phyloP scores from a whole-genome alignment of 371 early-diverging fungal genomes.

The Apophysomyces elegans region DNA sequence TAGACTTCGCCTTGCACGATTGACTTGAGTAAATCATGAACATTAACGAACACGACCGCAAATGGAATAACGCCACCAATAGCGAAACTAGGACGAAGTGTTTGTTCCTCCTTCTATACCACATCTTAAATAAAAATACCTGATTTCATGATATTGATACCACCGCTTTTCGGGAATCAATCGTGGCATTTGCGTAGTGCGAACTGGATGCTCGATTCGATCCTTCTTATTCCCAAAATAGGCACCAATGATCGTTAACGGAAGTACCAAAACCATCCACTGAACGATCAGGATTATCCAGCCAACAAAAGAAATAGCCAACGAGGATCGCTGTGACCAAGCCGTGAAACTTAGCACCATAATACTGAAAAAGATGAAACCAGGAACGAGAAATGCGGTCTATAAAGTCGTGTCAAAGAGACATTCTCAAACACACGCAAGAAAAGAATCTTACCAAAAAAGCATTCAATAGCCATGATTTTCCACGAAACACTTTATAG shows the following conservation, averaged over 20 bases:
- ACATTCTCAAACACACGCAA: not conserved
- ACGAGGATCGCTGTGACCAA: conserved; percentile 47
- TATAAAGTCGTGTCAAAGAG: conserved; percentile 10
- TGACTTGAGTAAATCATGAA: conserved; percentile 41
- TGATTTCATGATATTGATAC: conserved; percentile 39
- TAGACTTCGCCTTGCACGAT: conserved; percentile 36
- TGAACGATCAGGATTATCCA: conserved; percentile 35
- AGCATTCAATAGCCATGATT: conserved; percentile 50
- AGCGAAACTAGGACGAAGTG: conserved; percentile 20
- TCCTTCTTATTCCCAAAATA: conserved; percentile 43
- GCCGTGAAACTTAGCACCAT: conserved; percentile 29
- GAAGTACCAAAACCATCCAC: conserved; percentile 34
- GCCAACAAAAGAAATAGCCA: conserved; percentile 45
- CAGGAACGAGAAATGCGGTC: conserved; percentile 42
- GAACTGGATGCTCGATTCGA: conserved; percentile 45
- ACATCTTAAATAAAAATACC: conserved; percentile 21
- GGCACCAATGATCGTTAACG: conserved; percentile 40
- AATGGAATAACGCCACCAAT: conserved; percentile 50
- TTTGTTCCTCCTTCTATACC: not conserved
- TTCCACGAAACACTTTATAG: conserved; percentile 50
- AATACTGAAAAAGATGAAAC: conserved; percentile 22
- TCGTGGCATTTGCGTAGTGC: conserved; percentile 49
- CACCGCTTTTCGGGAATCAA: conserved; percentile 45
- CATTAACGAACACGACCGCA: conserved; percentile 44
- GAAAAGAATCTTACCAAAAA: conserved; percentile 31